These are phyloP conservation scores for Tulasnella sp. DNA, from an alignment of 768 basidiomycete species.

Conservation along the genomic window DNA sequence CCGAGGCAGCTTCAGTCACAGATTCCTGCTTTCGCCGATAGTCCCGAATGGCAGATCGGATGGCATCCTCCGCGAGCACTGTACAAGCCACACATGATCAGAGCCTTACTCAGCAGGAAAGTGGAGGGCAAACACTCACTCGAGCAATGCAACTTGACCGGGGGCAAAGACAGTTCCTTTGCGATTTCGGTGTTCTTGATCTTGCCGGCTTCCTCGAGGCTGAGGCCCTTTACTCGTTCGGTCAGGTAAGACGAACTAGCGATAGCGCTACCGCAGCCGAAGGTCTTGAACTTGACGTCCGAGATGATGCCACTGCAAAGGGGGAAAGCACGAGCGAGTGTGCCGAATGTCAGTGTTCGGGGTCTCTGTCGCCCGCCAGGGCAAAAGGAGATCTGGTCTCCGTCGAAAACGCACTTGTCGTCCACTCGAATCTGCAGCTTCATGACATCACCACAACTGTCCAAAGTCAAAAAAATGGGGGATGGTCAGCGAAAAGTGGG, in stretches of 20 bases:
- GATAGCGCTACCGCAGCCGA: slow-evolving; percentile 97
- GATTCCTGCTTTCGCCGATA: slow-evolving; percentile 64
- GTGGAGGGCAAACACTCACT: slow-evolving; percentile 40
- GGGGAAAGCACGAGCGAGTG: neutral
- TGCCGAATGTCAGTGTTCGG: neutral
- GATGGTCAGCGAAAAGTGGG: neutral
- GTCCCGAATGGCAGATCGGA: slow-evolving; percentile 94
- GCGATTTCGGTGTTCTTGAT: slow-evolving; percentile 99
- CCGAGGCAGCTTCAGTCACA: neutral
- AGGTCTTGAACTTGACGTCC: slow-evolving; percentile 99
- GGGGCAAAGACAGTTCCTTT: slow-evolving; percentile 88
- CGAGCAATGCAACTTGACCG: slow-evolving; percentile 92
- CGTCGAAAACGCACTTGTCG: slow-evolving; percentile 44
- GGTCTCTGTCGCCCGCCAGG: neutral
- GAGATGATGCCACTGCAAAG: slow-evolving; percentile 64
- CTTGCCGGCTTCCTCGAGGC: slow-evolving; percentile 84
- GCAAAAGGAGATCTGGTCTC: slow-evolving; percentile 8
- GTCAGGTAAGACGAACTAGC: slow-evolving; percentile 99
- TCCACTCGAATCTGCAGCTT: slow-evolving; percentile 98
- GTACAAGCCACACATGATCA: slow-evolving; percentile 19
- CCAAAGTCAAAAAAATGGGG: neutral
- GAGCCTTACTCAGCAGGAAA: neutral
- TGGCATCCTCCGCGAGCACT: slow-evolving; percentile 98
- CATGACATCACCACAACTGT: slow-evolving; percentile 96
- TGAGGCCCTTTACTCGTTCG: slow-evolving; percentile 91